phyloP scores from a whole-genome alignment of 2,329 filamentous ascomycete genomes.

The Verticillium nubilum region DNA sequence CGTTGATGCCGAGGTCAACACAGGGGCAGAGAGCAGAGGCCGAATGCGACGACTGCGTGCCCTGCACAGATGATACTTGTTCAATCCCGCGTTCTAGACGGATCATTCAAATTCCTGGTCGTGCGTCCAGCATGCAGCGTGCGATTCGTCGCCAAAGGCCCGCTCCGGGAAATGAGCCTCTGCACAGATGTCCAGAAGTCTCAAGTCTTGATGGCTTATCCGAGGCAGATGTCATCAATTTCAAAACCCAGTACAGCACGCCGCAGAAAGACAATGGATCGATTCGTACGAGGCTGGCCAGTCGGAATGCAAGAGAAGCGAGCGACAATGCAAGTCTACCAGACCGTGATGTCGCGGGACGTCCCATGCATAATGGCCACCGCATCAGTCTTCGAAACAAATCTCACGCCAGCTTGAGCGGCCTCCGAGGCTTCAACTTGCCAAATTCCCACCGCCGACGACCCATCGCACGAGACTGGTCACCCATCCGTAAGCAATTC shows the following conservation, averaged over 20 bases:
- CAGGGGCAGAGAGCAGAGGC: not conserved
- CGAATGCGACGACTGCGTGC: not conserved
- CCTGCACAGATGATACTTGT: not conserved
- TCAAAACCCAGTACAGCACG: conserved; percentile 11
- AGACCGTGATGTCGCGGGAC: conserved; percentile 17
- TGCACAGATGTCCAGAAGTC: conserved; percentile 1
- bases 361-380: conserved; percentile 19
- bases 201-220: conserved; percentile 8
- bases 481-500: conserved; percentile 59
- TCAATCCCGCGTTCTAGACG: not conserved
- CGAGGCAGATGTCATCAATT: conserved; percentile 9
- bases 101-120: conserved; percentile 5
- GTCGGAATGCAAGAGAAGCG: conserved; percentile 1
- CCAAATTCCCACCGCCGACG: conserved; percentile 51
- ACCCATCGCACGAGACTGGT: conserved; percentile 70
- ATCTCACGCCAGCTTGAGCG: conserved; percentile 49
- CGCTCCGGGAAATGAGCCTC: conserved; percentile 4
- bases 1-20: conserved; percentile 1
- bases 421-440: conserved; percentile 45
- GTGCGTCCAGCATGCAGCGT: conserved; percentile 7
- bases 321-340: conserved; percentile 18
- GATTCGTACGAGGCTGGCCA: conserved; percentile 2
- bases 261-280: conserved; percentile 8
- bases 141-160: not conserved
- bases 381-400: conserved; percentile 40